Evolutionary conservation across 2,329 filamentous ascomycete genomes (phyloP).

Genomic region (Colletotrichum sp.): DNA sequence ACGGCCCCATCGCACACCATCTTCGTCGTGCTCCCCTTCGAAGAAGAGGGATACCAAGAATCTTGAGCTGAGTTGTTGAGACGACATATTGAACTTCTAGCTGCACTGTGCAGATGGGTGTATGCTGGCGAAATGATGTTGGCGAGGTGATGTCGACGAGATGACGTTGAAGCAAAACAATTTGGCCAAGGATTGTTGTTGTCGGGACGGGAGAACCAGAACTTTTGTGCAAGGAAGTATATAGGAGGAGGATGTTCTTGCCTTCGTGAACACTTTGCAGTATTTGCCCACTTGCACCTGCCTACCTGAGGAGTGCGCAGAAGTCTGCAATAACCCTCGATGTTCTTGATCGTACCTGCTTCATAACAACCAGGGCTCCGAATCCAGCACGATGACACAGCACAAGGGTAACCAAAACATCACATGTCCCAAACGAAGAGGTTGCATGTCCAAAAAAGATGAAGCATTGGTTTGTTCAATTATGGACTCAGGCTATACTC

Average conservation of each 20-base stretch:
- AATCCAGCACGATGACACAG: neutral
- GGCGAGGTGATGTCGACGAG: neutral
- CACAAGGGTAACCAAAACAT: neutral
- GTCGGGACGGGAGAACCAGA: neutral
- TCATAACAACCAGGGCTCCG: neutral
- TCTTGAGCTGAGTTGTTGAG: neutral
- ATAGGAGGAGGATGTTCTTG: neutral
- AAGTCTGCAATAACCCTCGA: neutral
- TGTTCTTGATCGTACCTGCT: neutral
- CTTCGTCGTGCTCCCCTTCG: neutral
- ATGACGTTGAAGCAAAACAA: neutral
- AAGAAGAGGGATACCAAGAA: neutral
- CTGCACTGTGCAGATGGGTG: neutral
- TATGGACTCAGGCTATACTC: neutral
- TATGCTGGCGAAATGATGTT: neutral
- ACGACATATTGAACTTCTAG: neutral
- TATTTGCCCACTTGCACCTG: neutral
- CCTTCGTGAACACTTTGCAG: neutral
- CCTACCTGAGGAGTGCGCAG: neutral
- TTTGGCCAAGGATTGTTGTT: neutral
- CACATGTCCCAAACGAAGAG: neutral
- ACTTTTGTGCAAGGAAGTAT: neutral
- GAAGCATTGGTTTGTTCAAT: neutral
- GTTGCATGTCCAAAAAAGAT: neutral
- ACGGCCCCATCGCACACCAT: no score